Evolutionary conservation across 208 protist species (phyloP).

Genomic region (Endotrypanum monterogeii): DNA sequence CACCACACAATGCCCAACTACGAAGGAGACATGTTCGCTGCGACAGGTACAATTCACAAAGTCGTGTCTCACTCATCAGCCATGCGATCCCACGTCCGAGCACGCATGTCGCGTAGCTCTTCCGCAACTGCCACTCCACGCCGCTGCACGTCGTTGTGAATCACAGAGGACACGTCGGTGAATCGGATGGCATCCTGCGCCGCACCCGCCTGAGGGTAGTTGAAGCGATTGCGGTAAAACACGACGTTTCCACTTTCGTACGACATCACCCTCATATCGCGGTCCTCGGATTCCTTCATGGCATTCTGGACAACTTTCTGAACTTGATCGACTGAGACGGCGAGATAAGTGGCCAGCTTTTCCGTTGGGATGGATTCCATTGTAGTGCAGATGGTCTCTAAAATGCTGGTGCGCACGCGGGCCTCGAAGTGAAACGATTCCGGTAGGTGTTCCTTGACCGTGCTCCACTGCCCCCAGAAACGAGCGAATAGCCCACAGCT

Average conservation of each 20-base stretch:
- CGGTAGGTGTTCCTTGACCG: constrained; percentile 64
- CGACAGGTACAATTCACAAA: not conserved
- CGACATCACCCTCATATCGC: constrained; percentile 49
- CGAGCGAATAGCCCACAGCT: constrained; percentile 76
- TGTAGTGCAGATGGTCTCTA: constrained; percentile 71
- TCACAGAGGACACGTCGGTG: constrained; percentile 52
- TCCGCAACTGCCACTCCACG: constrained; percentile 5
- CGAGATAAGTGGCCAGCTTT: constrained; percentile 63
- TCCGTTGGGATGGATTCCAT: constrained; percentile 56
- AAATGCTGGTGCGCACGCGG: constrained; percentile 74
- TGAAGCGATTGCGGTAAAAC: constrained; percentile 74
- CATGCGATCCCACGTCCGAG: constrained; percentile 11
- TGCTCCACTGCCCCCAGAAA: constrained; percentile 82
- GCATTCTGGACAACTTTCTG: constrained; percentile 57
- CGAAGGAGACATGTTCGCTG: not conserved
- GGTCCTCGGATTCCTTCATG: constrained; percentile 56
- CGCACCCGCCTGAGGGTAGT: constrained; percentile 62
- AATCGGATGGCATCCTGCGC: constrained; percentile 71
- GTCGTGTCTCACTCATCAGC: constrained; percentile 1
- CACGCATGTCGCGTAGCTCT: constrained; percentile 17
- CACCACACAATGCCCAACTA: not conserved
- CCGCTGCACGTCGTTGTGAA: constrained; percentile 30
- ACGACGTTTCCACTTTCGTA: constrained; percentile 47
- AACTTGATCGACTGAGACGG: constrained; percentile 51
- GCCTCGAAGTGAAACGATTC: constrained; percentile 82